Conservation (phyloP, 805 yeast genomes). For the Saturnispora halmiae region DNA sequence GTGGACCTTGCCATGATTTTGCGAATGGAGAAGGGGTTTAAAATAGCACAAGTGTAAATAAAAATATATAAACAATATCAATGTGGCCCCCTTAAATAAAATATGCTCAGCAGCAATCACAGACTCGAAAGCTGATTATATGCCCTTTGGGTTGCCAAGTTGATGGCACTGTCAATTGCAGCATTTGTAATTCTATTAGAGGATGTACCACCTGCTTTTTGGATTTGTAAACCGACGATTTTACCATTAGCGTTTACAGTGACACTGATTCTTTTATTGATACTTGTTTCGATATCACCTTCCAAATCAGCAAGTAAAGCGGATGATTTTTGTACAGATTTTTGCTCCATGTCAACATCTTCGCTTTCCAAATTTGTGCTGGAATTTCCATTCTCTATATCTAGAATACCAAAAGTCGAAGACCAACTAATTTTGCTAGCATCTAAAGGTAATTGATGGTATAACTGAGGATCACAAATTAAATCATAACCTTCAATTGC, state of each 20-base stretch:
- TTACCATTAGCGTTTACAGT: slow-evolving; percentile 27
- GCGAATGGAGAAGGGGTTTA: slow-evolving; percentile 1
- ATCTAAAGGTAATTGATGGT: slow-evolving; percentile 33
- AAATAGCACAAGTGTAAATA: no score
- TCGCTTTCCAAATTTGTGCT: slow-evolving; percentile 28
- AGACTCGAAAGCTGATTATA: slow-evolving; percentile 22
- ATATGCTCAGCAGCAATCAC: slow-evolving; percentile 7
- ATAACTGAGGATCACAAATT: slow-evolving; percentile 43
- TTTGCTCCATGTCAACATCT: slow-evolving; percentile 24
- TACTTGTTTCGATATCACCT: slow-evolving; percentile 76
- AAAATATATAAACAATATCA: slow-evolving; percentile 1
- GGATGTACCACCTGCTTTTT: slow-evolving; percentile 38
- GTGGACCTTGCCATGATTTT: slow-evolving; percentile 21
- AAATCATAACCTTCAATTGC: slow-evolving; percentile 40
- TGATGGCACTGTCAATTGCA: slow-evolving; percentile 38
- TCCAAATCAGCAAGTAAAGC: slow-evolving; percentile 65
- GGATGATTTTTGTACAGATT: slow-evolving; percentile 15
- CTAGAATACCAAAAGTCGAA: slow-evolving; percentile 55
- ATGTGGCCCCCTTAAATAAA: neutral
- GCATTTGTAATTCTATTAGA: slow-evolving; percentile 36
- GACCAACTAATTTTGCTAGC: slow-evolving; percentile 33
- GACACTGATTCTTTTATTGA: slow-evolving; percentile 44
- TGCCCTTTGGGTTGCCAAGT: slow-evolving; percentile 41
- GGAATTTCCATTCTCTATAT: slow-evolving; percentile 27
- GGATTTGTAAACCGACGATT: slow-evolving; percentile 37